These are phyloP conservation scores for Taphrina confusa DNA, from an alignment of 1,139 yeast genomes.

Conservation along the genomic window DNA sequence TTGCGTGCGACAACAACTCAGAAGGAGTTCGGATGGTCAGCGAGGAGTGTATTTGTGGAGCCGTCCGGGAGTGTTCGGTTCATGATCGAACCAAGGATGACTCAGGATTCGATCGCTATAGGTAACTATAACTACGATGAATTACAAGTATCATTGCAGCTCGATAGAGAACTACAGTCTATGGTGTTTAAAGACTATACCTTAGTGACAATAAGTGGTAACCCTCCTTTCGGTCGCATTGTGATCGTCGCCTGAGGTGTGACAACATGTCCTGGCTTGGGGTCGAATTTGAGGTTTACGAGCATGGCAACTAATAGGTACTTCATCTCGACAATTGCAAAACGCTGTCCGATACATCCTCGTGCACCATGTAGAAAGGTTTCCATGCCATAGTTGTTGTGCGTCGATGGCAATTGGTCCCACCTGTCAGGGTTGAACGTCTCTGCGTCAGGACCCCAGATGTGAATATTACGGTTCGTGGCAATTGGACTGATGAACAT, in stretches of 20 bases:
- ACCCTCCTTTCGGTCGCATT: constrained; percentile 36
- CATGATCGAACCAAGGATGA: too few relatives aligned
- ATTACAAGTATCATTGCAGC: too few relatives aligned
- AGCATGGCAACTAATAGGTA: constrained; percentile 37
- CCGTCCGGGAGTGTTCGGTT: too few relatives aligned
- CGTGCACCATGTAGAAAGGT: constrained; percentile 40
- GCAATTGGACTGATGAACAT: constrained; percentile 35
- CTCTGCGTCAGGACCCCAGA: constrained; percentile 40
- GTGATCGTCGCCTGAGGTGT: constrained; percentile 35
- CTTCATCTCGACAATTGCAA: constrained; percentile 39
- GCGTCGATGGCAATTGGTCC: constrained; percentile 36
- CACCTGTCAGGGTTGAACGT: constrained; percentile 40
- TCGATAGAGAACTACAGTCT: too few relatives aligned
- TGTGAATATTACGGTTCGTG: constrained; percentile 34
- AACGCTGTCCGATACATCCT: constrained; percentile 38
- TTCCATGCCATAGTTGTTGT: constrained; percentile 36
- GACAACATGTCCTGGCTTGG: constrained; percentile 34
- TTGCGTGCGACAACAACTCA: too few relatives aligned
- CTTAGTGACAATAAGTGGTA: constrained; percentile 36
- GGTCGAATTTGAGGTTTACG: constrained; percentile 36
- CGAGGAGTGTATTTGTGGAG: too few relatives aligned
- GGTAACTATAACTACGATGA: too few relatives aligned
- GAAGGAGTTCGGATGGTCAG: too few relatives aligned
- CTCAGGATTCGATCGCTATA: too few relatives aligned
- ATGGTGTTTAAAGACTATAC: too few relatives aligned